Evolutionary conservation across 192 early-diverging fungal genomes (phyloP), one percentile per base, ranked within the genome.

Genomic region (Mycoemilia scoparia): DNA sequence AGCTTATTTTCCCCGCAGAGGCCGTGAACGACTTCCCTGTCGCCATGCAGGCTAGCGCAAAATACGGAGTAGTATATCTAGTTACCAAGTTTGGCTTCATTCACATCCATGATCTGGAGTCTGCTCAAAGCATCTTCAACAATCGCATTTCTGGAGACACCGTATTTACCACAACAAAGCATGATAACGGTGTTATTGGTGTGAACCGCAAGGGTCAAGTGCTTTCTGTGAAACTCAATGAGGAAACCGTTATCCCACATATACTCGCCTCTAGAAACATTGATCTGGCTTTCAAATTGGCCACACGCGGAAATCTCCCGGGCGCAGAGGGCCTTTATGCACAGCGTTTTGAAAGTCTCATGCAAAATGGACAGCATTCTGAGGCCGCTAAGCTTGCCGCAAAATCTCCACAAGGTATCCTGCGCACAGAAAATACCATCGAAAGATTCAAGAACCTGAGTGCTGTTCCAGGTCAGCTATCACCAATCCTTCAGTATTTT

Each of bases 11-110:
- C 73, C 93, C 93, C n/a, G 66, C 87, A 15, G 93, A 96, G 54
- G 87, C 89, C 15, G 77, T 75, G 15, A 71, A 60, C 33, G 93
- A 98, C 50, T 98, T 96, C 53, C 93, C 93, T 14, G 89, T 98
- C 2, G 70, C 87, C 4, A 90, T 96, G 87, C 90, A 96, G 59
- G 73, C 91, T 34, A 79, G 81, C 28, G 76, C 81, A 33, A 91
- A 90, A 63, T 87, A 90, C 63, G 82, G 81, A 45, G 71, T 98
- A 24, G 82, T 96, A 27, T 98, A 77, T 54, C 56, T 98, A 29
- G 82, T 96, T 16, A 98, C 93, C 34, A 98, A 98, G 69, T 89
- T 83, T 51, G 93, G 93, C 4, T 98, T 84, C 49, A 84, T 98
- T 46, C 91, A 96, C 46, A 59, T 98, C 19, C 96, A 89, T 58